Evolutionary conservation across 495 filamentous ascomycete genomes (phyloP).

Genomic region (Penicillium angulare): DNA sequence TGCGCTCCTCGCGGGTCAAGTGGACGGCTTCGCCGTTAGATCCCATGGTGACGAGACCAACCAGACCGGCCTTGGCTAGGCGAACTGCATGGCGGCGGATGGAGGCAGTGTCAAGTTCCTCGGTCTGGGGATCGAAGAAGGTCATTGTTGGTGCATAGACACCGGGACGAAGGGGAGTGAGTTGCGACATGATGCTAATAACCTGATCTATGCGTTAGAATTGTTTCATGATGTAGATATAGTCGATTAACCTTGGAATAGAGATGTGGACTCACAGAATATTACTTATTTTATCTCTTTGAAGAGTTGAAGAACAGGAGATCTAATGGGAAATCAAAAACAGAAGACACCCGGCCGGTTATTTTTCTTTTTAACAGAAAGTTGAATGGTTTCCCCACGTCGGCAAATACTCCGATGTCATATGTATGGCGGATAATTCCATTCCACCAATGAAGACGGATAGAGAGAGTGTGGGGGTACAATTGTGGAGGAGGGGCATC

Average conservation of each 20-base stretch:
- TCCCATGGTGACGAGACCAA: constrained; percentile 83
- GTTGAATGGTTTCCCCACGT: constrained; percentile 22
- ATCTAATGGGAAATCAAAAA: not conserved
- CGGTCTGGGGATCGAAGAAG: constrained; percentile 78
- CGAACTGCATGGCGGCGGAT: constrained; percentile 79
- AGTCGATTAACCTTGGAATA: not conserved
- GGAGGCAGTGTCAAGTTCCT: constrained; percentile 76
- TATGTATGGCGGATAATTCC: constrained; percentile 23
- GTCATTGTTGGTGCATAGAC: constrained; percentile 91
- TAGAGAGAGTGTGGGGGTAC: not conserved
- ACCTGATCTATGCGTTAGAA: not conserved
- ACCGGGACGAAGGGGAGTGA: constrained; percentile 71
- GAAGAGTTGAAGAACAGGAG: no score
- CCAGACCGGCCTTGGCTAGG: constrained; percentile 77
- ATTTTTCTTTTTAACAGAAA: constrained; percentile 3
- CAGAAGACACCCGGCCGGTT: not conserved
- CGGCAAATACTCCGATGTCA: constrained; percentile 23
- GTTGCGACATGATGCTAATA: constrained; percentile 25
- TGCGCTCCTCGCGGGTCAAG: constrained; percentile 70
- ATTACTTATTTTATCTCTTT: no score
- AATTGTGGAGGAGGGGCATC: constrained; percentile 21
- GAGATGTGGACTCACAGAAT: not conserved
- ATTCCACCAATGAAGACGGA: constrained; percentile 26
- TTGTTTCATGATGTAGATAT: not conserved
- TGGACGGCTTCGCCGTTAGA: constrained; percentile 90